Conservation (phyloP, 202 grass and related monocot genomes). For the Panicum virgatum region DNA sequence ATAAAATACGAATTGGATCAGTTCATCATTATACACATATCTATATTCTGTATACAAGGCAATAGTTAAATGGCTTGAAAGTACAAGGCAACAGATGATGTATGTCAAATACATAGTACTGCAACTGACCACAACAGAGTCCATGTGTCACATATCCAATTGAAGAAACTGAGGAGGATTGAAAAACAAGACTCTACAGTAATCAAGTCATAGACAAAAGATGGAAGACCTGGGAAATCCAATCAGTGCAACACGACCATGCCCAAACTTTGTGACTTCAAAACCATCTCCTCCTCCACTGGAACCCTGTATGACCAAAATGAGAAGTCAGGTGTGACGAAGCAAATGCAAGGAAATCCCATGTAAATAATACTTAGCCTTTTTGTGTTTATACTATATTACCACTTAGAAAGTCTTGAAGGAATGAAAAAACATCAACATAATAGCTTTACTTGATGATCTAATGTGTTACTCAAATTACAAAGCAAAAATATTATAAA, state of each 20-base stretch:
- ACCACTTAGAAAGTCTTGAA: constrained; percentile 1
- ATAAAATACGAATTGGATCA: neutral
- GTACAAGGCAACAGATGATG: constrained; percentile 13
- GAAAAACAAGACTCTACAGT: neutral
- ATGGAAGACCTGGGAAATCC: constrained; percentile 90
- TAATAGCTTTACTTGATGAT: neutral
- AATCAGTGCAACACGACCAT: constrained; percentile 97
- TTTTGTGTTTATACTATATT: constrained; percentile 12
- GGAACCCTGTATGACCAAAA: constrained; percentile 68
- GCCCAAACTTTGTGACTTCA: constrained; percentile 99
- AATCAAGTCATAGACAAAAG: constrained; percentile 18
- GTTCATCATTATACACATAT: constrained; percentile 28
- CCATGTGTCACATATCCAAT: neutral
- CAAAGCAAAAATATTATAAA: neutral
- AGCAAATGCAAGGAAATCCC: neutral
- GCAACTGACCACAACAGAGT: constrained; percentile 3
- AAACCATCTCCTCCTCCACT: constrained; percentile 93
- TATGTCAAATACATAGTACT: constrained; percentile 9
- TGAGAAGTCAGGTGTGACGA: constrained; percentile 10
- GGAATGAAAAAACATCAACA: constrained; percentile 9
- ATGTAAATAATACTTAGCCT: neutral
- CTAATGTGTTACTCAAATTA: neutral
- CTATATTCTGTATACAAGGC: constrained; percentile 12
- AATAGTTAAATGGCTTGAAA: constrained; percentile 21
- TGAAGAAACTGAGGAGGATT: constrained; percentile 11